phyloP scores from a whole-genome alignment of 2,329 filamentous ascomycete species.

The Verruconis gallopava region DNA sequence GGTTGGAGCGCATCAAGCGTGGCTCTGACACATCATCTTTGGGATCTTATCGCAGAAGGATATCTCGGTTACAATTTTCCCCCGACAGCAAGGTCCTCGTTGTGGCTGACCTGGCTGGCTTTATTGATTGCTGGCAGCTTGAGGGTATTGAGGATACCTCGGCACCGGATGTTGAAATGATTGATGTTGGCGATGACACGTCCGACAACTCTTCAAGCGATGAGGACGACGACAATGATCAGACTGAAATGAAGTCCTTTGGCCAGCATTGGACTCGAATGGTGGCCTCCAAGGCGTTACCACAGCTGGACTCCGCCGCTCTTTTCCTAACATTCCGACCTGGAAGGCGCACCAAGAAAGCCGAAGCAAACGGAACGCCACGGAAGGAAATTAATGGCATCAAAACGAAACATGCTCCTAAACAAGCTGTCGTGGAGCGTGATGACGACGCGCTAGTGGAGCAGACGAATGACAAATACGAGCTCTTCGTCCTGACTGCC shows the following conservation, averaged over 20 bases:
- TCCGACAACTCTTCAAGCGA: constrained; percentile 12
- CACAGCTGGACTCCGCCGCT: constrained; percentile 31
- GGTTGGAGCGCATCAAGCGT: constrained; percentile 24
- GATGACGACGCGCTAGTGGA: not conserved
- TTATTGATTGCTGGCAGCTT: constrained; percentile 75
- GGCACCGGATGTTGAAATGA: constrained; percentile 27
- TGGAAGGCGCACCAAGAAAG: constrained; percentile 3
- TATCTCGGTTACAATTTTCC: constrained; percentile 67
- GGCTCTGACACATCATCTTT: constrained; percentile 31
- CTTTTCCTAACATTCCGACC: constrained; percentile 36
- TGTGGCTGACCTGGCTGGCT: constrained; percentile 68
- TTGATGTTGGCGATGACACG: constrained; percentile 16
- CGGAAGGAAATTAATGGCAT: too few species aligned
- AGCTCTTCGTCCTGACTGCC: constrained; percentile 48
- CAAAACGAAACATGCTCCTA: not conserved
- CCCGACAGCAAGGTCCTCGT: constrained; percentile 68
- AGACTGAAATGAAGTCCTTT: constrained; percentile 35
- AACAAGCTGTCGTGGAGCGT: not conserved
- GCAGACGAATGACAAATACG: constrained; percentile 35
- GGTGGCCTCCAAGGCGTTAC: constrained; percentile 44
- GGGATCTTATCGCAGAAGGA: constrained; percentile 62
- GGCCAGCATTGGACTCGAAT: constrained; percentile 65
- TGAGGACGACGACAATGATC: constrained; percentile 22
- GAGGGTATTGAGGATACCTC: constrained; percentile 41
- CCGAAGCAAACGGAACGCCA: constrained; percentile 31